phyloP scores from a whole-genome alignment of 495 filamentous ascomycete genomes.

The Rhizodiscina lignyota region DNA sequence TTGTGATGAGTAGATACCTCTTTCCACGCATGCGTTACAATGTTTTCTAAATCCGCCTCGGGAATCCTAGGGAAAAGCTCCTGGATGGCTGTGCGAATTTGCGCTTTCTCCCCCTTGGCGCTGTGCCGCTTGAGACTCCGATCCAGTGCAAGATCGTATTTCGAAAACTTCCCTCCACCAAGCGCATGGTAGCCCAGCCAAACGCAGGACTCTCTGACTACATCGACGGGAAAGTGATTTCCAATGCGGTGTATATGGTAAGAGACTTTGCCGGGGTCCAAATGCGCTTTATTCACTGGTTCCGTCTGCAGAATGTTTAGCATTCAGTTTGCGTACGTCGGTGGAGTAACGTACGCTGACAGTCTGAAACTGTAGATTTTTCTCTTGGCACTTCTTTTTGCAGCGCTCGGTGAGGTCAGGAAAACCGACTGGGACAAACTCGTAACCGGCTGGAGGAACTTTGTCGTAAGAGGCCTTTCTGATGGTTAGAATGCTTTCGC shows the following conservation, averaged over 20 bases:
- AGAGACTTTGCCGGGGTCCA: slow-evolving; percentile 33
- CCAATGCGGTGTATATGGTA: slow-evolving; percentile 62
- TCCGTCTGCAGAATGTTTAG: slow-evolving; percentile 10
- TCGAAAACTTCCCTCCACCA: slow-evolving; percentile 2
- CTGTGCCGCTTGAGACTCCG: background rate
- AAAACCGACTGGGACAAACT: slow-evolving; percentile 69
- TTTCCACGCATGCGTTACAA: slow-evolving; percentile 70
- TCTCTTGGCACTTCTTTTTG: slow-evolving; percentile 61
- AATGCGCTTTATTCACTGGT: slow-evolving; percentile 19
- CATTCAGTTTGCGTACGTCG: slow-evolving; percentile 14
- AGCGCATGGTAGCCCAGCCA: slow-evolving; percentile 8
- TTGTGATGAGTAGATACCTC: slow-evolving; percentile 36
- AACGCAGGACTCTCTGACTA: slow-evolving; percentile 38
- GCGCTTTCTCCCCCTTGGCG: slow-evolving; percentile 40
- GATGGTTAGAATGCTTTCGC: background rate
- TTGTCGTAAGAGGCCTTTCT: slow-evolving; percentile 17
- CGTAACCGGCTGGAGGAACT: slow-evolving; percentile 54
- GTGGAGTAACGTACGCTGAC: slow-evolving; percentile 47
- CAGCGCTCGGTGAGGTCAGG: slow-evolving; percentile 57
- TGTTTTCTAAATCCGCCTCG: slow-evolving; percentile 52
- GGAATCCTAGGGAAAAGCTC: slow-evolving; percentile 85
- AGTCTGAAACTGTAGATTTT: slow-evolving; percentile 51
- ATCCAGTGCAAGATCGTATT: background rate
- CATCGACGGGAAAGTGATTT: slow-evolving; percentile 50
- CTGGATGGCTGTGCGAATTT: slow-evolving; percentile 54